phyloP scores from a whole-genome alignment of 1,284 basidiomycete genomes.

The Lentinula novae-zelandiae region DNA sequence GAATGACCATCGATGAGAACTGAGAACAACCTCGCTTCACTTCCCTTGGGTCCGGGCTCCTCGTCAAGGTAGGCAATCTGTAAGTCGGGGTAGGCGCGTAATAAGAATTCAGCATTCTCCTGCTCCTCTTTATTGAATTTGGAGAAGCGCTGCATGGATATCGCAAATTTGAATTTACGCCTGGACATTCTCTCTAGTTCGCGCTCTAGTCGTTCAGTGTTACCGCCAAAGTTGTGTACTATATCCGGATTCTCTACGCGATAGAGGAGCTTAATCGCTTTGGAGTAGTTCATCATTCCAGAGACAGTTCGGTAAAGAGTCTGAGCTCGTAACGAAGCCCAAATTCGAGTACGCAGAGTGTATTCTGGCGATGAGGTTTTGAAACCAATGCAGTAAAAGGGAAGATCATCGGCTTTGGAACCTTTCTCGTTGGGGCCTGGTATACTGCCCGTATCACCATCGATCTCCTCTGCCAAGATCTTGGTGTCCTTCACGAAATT shows the following conservation, averaged over 20 bases:
- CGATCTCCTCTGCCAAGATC: constrained; percentile 94
- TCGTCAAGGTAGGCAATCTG: constrained; percentile 99
- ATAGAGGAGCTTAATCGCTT: constrained; percentile 98
- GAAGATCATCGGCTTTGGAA: constrained; percentile 86
- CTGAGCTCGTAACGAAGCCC: constrained; percentile 98
- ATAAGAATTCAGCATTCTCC: constrained; percentile 97
- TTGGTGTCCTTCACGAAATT: constrained; percentile 99
- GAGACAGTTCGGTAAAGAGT: constrained; percentile 99
- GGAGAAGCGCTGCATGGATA: constrained; percentile 99
- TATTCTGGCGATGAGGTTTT: constrained; percentile 99
- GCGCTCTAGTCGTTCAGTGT: constrained; percentile 94
- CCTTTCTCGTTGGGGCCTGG: constrained; percentile 66
- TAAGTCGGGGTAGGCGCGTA: constrained; percentile 96
- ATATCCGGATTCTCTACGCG: constrained; percentile 99
- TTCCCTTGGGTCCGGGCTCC: constrained; percentile 85
- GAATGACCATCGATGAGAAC: constrained; percentile 97
- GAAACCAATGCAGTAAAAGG: constrained; percentile 99
- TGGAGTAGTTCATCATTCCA: constrained; percentile 99
- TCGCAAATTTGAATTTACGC: constrained; percentile 98
- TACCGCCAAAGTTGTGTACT: constrained; percentile 94
- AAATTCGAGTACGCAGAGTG: constrained; percentile 97
- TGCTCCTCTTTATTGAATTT: constrained; percentile 99
- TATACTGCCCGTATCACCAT: constrained; percentile 54
- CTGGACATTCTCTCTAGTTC: constrained; percentile 97
- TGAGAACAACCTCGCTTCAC: constrained; percentile 90